Evolutionary conservation across 1,284 basidiomycete genomes (phyloP), one percentile per base, ranked within the genome.

Genomic region (Cryptococcus wingfieldii): DNA sequence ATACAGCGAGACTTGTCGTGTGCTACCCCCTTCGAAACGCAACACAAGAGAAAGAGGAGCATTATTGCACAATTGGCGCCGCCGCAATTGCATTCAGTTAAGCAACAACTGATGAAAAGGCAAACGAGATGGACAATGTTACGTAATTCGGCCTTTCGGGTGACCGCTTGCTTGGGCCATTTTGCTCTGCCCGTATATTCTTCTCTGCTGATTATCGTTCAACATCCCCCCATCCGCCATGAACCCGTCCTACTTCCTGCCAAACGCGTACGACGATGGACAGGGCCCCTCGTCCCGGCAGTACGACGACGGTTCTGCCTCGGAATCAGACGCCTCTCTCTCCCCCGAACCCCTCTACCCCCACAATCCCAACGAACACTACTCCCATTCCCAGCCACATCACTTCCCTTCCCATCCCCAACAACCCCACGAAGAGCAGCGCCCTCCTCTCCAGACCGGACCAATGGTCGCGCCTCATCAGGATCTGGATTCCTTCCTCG

Each of bases 401-500:
- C 18, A 14, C 25, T 28, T 25, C 13, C 31, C 25, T 12, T 25
- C 14, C 27, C 39, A 49, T 13, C 47, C 34, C 10, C 27, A 47
- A 18, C 49, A 25, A 34, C 12, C 19, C 23, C 48, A 39, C 48
- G 50, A 47, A 41, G 43, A 27, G 47, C 14, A 28, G 4, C 37
- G 23, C 18, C 25, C 37, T 12, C 46, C 38, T 8, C 19, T 42
- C 27, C 45, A 48, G 25, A 43, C 60, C 4, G 70, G 67, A 18
- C 69, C 68, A 3, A 54, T 73, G 10, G 69, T 74, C 1, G 54
- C 67, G 43, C 71, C 73, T 9, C 68, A 72, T 60, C 70, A 73
- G 60, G 72, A 76, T 50, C 58, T 77, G 38, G 66, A 77, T 56
- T 62, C 65, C 16, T 73, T 77, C 49, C 54, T 77, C 31, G 73